phyloP scores from a whole-genome alignment of 2,329 filamentous ascomycete genomes.

The Phialophora expanda region DNA sequence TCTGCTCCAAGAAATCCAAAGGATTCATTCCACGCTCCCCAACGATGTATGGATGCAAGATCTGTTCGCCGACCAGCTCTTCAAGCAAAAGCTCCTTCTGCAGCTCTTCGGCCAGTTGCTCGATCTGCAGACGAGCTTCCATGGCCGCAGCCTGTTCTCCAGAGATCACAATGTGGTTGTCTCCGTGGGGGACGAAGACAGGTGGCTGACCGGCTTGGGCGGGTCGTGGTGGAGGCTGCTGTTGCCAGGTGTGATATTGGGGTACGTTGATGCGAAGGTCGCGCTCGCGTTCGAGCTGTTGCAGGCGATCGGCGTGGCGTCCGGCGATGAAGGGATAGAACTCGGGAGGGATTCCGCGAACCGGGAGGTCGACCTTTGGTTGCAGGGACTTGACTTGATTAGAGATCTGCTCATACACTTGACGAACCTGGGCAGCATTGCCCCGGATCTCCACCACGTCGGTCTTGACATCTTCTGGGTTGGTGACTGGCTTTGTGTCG shows the following conservation, averaged over 20 bases:
- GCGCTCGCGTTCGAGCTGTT: constrained; percentile 71
- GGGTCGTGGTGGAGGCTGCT: constrained; percentile 68
- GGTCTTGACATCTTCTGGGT: constrained; percentile 73
- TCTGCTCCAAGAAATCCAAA: constrained; percentile 86
- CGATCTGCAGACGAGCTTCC: constrained; percentile 78
- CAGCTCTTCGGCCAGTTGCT: constrained; percentile 76
- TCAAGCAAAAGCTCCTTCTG: constrained; percentile 76
- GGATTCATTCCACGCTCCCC: constrained; percentile 79
- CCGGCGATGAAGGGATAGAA: constrained; percentile 96
- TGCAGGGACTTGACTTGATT: constrained; percentile 86
- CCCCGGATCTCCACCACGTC: constrained; percentile 91
- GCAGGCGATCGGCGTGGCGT: constrained; percentile 70
- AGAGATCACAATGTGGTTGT: constrained; percentile 80
- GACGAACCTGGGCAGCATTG: constrained; percentile 83
- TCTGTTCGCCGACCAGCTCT: constrained; percentile 80
- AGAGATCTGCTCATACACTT: constrained; percentile 81
- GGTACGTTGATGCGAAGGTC: constrained; percentile 84
- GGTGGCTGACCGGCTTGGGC: constrained; percentile 68
- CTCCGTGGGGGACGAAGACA: constrained; percentile 71
- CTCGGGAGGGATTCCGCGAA: constrained; percentile 84
- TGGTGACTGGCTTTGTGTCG: constrained; percentile 61
- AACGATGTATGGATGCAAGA: constrained; percentile 92
- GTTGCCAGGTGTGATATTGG: constrained; percentile 74
- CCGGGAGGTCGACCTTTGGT: constrained; percentile 77
- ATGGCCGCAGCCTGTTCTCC: constrained; percentile 85